These are phyloP conservation scores for Massarina eburnea DNA, from an alignment of 2,329 filamentous ascomycete genomes.

Conservation along the genomic window DNA sequence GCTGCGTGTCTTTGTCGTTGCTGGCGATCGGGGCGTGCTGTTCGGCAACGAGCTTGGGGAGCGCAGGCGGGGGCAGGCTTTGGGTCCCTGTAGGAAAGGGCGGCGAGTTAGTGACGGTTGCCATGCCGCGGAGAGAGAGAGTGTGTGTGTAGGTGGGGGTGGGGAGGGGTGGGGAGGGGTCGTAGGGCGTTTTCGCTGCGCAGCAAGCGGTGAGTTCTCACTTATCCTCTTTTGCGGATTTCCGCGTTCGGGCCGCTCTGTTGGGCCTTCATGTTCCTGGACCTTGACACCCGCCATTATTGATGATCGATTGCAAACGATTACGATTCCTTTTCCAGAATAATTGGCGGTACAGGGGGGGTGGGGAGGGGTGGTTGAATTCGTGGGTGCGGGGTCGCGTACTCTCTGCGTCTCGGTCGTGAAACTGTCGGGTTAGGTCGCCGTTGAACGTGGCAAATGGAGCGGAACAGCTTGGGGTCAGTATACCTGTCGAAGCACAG, in stretches of 20 bases:
- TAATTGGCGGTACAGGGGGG: neutral
- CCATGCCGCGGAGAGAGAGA: neutral
- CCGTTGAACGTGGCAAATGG: neutral
- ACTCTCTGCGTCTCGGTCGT: neutral
- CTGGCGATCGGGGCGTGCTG: slow-evolving; percentile 82
- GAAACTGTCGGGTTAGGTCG: neutral
- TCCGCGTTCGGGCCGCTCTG: slow-evolving; percentile 1
- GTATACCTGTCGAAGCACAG: no score
- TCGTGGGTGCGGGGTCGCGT: neutral
- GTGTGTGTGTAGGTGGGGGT: no score
- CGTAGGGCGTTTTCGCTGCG: slow-evolving; percentile 2
- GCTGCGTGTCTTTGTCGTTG: slow-evolving; percentile 85
- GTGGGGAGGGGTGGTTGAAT: neutral
- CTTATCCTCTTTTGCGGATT: neutral
- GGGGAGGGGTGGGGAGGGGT: neutral
- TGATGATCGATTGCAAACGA: neutral
- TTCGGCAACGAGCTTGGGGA: slow-evolving; percentile 91
- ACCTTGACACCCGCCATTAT: neutral
- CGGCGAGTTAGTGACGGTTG: neutral
- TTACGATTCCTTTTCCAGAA: neutral
- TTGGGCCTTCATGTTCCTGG: neutral
- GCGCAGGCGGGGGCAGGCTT: slow-evolving; percentile 85
- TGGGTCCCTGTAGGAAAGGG: slow-evolving; percentile 61
- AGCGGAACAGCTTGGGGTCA: neutral
- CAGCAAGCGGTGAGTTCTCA: neutral